Evolutionary conservation across 306 rosid genomes (phyloP), one percentile per base, ranked within the genome.

Genomic region (Pterocarpus santalinus): DNA sequence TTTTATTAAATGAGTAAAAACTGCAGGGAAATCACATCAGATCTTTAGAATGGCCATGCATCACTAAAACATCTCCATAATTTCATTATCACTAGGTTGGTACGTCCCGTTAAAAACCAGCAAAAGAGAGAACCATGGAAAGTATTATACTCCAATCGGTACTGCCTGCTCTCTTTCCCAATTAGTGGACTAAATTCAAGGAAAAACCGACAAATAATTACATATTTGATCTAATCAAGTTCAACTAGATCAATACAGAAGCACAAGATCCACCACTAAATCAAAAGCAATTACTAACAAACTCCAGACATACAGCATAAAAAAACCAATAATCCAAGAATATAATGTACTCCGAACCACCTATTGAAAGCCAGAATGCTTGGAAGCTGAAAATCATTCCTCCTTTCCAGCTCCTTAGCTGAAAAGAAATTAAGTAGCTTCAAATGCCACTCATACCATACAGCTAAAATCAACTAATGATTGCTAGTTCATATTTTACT

Each of bases 221-320:
- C 77, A 60, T 51, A 7, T 65, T 57, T 53, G 34, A 60, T 39
- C 73, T 41, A 60, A 65, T 52, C 53, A 65, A 57, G 83, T 83
- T 73, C 68, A 75, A 75, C 75, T 77, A 84, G 55, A 67, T 60
- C 35, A 74, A 51, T 55, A 52, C 12, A 75, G 69, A 74, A 10
- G 79, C 79, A 80, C 78, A 69, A 14, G 81, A 80, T 36, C 82
- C 76, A 52, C 82, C 71, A 75, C 47, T 28, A 70, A 55, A 76
- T 80, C 53, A 75, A 76, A 58, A 15, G 51, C 47, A 75, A 30
- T 69, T 43, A 63, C 68, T 4, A 70, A 75, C 53, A 80, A 79
- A 61, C 75, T 69, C 44, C 36, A 7, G 34, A 52, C 76, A 80
- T 10, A 72, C 81, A 79, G 55, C 84, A 78, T 41, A 65, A 73